Evolutionary conservation across 371 early-diverging fungal species (phyloP), one percentile per base, ranked within the genome.

Genomic region (Umbelopsis sp.): DNA sequence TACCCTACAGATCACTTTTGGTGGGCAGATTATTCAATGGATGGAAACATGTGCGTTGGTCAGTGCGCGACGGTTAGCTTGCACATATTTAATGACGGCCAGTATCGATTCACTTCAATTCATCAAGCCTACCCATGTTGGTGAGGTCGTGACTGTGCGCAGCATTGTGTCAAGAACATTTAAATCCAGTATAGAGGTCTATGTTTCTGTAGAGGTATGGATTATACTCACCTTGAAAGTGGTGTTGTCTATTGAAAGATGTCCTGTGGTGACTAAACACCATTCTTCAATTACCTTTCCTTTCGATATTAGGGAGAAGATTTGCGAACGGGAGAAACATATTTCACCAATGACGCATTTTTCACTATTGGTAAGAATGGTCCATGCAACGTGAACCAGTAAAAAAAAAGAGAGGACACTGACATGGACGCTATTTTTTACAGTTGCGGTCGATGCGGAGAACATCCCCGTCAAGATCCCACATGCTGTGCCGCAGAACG

Each of bases 21-120:
- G 93, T 71, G 92, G 93, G n/a, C 86, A 89, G 67, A 91, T 93
- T 63, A 91, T 93, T 82, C 80, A 84, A 44, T 91, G 90, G 89
- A 91, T 93, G 90, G 93, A 93, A 72, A 77, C 73, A 7, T 87
- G 89, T 73, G 87, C 89, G 4, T 73, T 87, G 4, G 86, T 89
- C 2, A 86, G 91, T 62, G 93, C 93, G 0, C 80, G 79, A 65
- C 81, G 91, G 25, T 78, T 89, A 45, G 76, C 85, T 0, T 74
- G 86, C 66, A 81, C 83, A 5, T 85, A 82, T 65, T 74, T 89
- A 12, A 73, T 90, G 29, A 87, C 89, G 14, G 90, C 90, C 65
- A 81, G 84, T 66, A 80, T 85, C 46, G 87, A 87, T 67, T 80
- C 84, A 11, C 65, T 87, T 8, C 80, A 85, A 22, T 87, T 87